These are phyloP conservation scores for Tylopilus sp. DNA, from an alignment of 1,284 basidiomycete genomes.

Conservation along the genomic window DNA sequence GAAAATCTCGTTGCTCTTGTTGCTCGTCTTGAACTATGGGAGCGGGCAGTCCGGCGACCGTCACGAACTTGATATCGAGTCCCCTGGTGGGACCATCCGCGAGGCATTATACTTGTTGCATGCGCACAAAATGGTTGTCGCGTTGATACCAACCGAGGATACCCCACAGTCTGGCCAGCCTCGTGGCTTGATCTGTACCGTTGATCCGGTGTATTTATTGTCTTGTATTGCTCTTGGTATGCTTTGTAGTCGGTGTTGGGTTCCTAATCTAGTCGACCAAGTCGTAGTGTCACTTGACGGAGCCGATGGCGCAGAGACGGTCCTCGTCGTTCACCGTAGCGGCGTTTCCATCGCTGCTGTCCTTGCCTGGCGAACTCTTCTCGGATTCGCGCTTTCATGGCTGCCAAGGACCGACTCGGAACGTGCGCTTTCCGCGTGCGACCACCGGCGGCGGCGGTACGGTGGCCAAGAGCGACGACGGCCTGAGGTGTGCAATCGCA, in stretches of 20 bases:
- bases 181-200: neutral
- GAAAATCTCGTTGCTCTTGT: slow-evolving; percentile 24
- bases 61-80: slow-evolving; percentile 12
- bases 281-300: slow-evolving; percentile 3
- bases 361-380: slow-evolving; percentile 31
- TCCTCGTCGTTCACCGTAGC: slow-evolving; percentile 24
- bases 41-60: slow-evolving; percentile 22
- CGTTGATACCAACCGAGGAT: neutral
- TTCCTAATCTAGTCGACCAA: slow-evolving; percentile 16
- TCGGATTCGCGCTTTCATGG: slow-evolving; percentile 46
- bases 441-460: slow-evolving; percentile 58
- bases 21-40: slow-evolving; percentile 31
- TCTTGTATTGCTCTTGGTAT: neutral
- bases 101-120: neutral
- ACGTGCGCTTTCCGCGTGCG: slow-evolving; percentile 54
- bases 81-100: no score
- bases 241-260: neutral
- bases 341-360: neutral
- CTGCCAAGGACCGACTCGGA: slow-evolving; percentile 44
- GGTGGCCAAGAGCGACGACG: slow-evolving; percentile 65
- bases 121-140: no score
- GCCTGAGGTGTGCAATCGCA: slow-evolving; percentile 60
- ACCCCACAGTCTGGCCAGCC: neutral
- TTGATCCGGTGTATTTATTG: neutral
- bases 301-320: slow-evolving; percentile 25